Evolutionary conservation across 2,329 filamentous ascomycete species (phyloP).

Genomic region (Botrytis cinerea): DNA sequence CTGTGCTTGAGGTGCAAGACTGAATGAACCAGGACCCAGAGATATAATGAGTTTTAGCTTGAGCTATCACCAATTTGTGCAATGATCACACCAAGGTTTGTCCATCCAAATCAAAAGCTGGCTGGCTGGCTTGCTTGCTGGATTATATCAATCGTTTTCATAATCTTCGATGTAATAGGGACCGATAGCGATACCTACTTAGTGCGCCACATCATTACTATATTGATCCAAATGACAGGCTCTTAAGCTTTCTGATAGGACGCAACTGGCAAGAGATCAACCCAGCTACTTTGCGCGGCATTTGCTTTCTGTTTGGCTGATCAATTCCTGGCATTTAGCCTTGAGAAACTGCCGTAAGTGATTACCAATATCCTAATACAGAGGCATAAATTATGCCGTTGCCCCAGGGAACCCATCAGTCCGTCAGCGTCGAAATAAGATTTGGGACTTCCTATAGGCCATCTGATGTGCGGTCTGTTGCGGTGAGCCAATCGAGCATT

Average conservation of each 20-base stretch:
- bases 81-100: not conserved
- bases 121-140: not conserved
- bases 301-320: not conserved
- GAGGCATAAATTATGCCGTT: not conserved
- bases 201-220: not conserved
- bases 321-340: not conserved
- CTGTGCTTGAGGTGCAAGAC: not conserved
- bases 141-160: not conserved
- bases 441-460: not conserved
- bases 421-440: not conserved
- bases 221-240: not conserved
- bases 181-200: not conserved
- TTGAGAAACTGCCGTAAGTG: not conserved
- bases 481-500: not conserved
- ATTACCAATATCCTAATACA: not conserved
- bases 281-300: not conserved
- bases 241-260: not conserved
- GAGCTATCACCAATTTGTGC: not conserved
- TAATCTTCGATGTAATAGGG: not conserved
- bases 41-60: not conserved
- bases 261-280: not conserved
- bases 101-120: slow-evolving; percentile 1
- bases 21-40: too few species aligned
- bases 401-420: not conserved
- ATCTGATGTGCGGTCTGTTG: not conserved